Percentiles rank a stretch among this genome's conserved stretches.
Conservation (phyloP, 2,329 filamentous ascomycete genomes). For the Fusarium sp. region DNA sequence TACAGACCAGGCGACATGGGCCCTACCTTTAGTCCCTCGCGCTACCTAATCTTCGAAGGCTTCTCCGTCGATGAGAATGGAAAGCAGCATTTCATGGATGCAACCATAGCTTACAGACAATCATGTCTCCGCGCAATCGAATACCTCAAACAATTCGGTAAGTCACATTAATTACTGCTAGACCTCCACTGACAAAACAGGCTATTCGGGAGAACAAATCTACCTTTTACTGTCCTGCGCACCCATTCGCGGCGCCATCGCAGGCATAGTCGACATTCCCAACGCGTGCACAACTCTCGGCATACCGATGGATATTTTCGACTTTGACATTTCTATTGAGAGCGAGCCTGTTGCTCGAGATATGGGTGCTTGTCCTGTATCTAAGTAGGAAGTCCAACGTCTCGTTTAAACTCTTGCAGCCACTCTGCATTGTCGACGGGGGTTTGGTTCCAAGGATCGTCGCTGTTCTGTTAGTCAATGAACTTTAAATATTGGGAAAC, state of each 20-base stretch:
- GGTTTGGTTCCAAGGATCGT: constrained; percentile 38
- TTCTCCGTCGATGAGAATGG: constrained; percentile 90
- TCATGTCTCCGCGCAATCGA: constrained; percentile 68
- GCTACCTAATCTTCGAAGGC: constrained; percentile 63
- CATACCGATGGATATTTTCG: constrained; percentile 92
- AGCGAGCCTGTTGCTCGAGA: constrained; percentile 51
- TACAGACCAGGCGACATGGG: constrained; percentile 76
- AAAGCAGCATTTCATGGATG: constrained; percentile 89
- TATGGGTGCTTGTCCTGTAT: constrained; percentile 42
- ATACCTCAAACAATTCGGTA: constrained; percentile 49
- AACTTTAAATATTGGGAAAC: not conserved
- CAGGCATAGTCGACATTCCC: constrained; percentile 89
- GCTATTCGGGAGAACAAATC: constrained; percentile 76
- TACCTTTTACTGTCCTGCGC: constrained; percentile 88
- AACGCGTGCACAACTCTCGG: constrained; percentile 92
- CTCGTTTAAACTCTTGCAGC: constrained; percentile 34
- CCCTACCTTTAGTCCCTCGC: constrained; percentile 18
- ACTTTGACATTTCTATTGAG: constrained; percentile 86
- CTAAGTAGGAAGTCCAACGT: constrained; percentile 28
- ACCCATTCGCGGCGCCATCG: constrained; percentile 87
- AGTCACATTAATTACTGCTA: accelerated
- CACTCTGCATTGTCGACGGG: constrained; percentile 36
- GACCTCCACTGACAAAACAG: not conserved
- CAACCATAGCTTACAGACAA: constrained; percentile 86
- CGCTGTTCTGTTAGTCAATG: constrained; percentile 8